phyloP scores from a whole-genome alignment of 1,284 basidiomycete genomes.

The Apiotrichum mycotoxinovorans region DNA sequence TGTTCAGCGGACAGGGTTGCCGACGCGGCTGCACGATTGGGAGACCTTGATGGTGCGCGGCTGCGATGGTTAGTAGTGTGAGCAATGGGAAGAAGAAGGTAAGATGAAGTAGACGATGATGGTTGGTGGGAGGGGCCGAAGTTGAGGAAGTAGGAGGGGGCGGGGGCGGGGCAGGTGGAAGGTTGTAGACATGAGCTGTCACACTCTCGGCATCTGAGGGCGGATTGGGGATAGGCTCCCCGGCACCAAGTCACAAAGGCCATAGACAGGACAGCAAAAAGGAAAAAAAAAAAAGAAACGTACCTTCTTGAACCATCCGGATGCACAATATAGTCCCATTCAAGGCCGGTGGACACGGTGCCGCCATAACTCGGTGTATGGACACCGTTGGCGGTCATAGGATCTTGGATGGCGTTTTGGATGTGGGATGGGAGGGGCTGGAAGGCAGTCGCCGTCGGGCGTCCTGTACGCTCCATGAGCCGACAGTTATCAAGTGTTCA shows the following conservation, averaged over 20 bases:
- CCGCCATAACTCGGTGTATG: constrained; percentile 60
- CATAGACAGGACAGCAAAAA: no score
- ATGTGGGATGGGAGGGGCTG: constrained; percentile 42
- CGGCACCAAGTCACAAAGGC: background rate
- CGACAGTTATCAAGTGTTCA: background rate
- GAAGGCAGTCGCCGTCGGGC: constrained; percentile 26
- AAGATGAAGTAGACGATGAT: background rate
- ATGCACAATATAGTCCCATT: constrained; percentile 46
- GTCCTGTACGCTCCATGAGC: constrained; percentile 18
- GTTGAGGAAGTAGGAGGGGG: no score
- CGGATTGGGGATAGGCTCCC: background rate
- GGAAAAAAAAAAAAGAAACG: constrained; percentile 11
- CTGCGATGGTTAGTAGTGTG: constrained; percentile 16
- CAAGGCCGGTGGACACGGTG: constrained; percentile 52
- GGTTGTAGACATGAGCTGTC: background rate
- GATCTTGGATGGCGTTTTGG: constrained; percentile 27
- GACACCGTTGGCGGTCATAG: constrained; percentile 42
- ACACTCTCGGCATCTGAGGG: background rate
- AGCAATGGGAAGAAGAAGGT: background rate
- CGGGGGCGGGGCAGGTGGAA: background rate
- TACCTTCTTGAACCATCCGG: constrained; percentile 40
- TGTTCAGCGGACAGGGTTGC: constrained; percentile 11
- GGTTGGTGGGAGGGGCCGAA: background rate
- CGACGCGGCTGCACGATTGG: constrained; percentile 27
- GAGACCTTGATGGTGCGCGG: constrained; percentile 40